Conservation (phyloP, 495 filamentous ascomycete genomes). For the Lineolata rhizophorae region DNA sequence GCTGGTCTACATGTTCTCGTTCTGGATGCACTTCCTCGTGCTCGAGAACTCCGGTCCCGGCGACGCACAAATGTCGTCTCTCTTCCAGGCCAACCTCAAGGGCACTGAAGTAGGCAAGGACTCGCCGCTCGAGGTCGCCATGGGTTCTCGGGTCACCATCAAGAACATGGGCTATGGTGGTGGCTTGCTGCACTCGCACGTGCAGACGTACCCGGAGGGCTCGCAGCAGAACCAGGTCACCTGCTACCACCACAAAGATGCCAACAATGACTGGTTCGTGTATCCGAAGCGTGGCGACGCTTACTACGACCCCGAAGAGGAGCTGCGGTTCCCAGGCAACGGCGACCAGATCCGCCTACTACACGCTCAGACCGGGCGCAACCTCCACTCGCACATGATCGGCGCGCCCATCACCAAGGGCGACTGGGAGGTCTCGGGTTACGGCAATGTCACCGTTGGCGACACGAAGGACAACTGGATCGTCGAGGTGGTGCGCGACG, state of each 20-base stretch:
- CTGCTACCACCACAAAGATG: slow-evolving; percentile 98
- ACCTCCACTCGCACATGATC: slow-evolving; percentile 83
- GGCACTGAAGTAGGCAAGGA: slow-evolving; percentile 87
- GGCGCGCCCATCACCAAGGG: slow-evolving; percentile 74
- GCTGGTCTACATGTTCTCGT: slow-evolving; percentile 81
- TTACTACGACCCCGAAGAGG: slow-evolving; percentile 47
- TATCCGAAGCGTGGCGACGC: slow-evolving; percentile 65
- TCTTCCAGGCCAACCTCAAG: slow-evolving; percentile 89
- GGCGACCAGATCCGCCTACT: slow-evolving; percentile 68
- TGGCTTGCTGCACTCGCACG: slow-evolving; percentile 90
- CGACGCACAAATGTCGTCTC: slow-evolving; percentile 96
- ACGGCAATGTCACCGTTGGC: slow-evolving; percentile 90
- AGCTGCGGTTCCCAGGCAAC: slow-evolving; percentile 54
- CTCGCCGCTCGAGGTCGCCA: slow-evolving; percentile 76
- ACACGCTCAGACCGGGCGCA: slow-evolving; percentile 87
- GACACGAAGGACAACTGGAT: slow-evolving; percentile 98
- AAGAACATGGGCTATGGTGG: slow-evolving; percentile 99
- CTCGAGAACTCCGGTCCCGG: slow-evolving; percentile 88
- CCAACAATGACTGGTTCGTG: slow-evolving; percentile 99
- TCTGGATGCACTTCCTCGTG: slow-evolving; percentile 80
- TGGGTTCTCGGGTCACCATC: slow-evolving; percentile 74
- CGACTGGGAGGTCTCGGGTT: slow-evolving; percentile 81
- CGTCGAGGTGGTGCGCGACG: slow-evolving; percentile 78
- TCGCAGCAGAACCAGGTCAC: slow-evolving; percentile 91
- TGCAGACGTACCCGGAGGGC: slow-evolving; percentile 90